These are phyloP conservation scores for Volvariella surrecta DNA, from an alignment of 1,284 basidiomycete species.

Conservation along the genomic window DNA sequence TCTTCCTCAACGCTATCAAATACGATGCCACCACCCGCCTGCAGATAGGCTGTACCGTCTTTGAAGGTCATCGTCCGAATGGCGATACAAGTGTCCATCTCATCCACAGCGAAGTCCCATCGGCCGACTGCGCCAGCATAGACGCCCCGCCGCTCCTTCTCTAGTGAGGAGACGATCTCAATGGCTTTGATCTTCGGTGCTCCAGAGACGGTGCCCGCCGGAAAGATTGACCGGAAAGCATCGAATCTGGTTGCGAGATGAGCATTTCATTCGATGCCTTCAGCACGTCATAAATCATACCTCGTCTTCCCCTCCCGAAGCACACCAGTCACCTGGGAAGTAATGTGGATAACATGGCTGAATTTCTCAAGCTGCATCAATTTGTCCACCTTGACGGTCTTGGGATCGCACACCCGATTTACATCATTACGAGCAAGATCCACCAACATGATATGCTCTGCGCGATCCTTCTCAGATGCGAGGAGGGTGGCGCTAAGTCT, in stretches of 20 bases:
- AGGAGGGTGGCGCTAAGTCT: slow-evolving; percentile 67
- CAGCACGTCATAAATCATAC: slow-evolving; percentile 28
- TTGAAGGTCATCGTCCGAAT: slow-evolving; percentile 99
- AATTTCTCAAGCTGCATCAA: slow-evolving; percentile 95
- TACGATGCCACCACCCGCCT: slow-evolving; percentile 97
- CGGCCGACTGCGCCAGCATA: slow-evolving; percentile 97
- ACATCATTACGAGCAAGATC: slow-evolving; percentile 99
- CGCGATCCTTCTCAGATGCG: slow-evolving; percentile 88
- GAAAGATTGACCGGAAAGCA: slow-evolving; percentile 98
- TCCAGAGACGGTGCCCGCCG: slow-evolving; percentile 98
- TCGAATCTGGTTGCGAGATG: slow-evolving; percentile 63
- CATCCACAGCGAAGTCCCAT: slow-evolving; percentile 92
- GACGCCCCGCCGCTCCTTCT: slow-evolving; percentile 87
- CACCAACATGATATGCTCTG: slow-evolving; percentile 99
- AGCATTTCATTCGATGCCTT: neutral
- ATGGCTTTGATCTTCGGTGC: slow-evolving; percentile 99
- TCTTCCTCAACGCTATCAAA: slow-evolving; percentile 97
- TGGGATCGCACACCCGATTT: slow-evolving; percentile 92
- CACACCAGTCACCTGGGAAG: slow-evolving; percentile 88
- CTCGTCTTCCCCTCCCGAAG: slow-evolving; percentile 80
- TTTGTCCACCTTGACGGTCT: slow-evolving; percentile 93
- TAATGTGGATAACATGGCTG: slow-evolving; percentile 97
- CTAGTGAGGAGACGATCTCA: slow-evolving; percentile 84
- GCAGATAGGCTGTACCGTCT: slow-evolving; percentile 86
- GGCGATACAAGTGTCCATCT: slow-evolving; percentile 98